Evolutionary conservation across 140 eudicot species (phyloP).

Genomic region (Oenanthe javanica): DNA sequence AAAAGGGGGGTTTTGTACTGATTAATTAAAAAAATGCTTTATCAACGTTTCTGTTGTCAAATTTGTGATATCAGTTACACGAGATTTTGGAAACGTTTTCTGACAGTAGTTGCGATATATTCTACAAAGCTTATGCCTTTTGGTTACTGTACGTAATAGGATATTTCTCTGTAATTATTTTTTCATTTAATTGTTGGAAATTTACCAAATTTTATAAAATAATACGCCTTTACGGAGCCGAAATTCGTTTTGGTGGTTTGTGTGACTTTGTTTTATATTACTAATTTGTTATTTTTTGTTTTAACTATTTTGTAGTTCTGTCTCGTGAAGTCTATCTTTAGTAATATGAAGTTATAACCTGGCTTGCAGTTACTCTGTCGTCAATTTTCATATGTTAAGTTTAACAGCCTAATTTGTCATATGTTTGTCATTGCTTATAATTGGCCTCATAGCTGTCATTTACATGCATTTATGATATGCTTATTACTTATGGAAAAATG

Average conservation of each 20-base stretch:
- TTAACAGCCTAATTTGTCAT: background rate
- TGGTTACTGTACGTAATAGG: background rate
- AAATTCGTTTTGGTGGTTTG: background rate
- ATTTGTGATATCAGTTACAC: too few species aligned
- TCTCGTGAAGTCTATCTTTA: background rate
- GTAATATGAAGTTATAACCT: background rate
- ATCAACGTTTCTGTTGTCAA: background rate
- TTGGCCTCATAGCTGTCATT: background rate
- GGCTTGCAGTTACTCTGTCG: background rate
- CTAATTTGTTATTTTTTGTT: background rate
- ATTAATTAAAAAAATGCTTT: background rate
- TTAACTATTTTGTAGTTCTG: background rate
- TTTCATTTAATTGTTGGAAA: background rate
- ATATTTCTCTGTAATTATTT: background rate
- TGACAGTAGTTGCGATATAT: background rate
- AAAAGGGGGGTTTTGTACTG: too few species aligned
- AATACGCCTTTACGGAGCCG: background rate
- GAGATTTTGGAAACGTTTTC: background rate
- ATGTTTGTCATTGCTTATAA: background rate
- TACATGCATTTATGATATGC: background rate
- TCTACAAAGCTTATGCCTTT: background rate
- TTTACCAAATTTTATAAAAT: background rate
- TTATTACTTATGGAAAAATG: background rate
- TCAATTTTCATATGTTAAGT: background rate
- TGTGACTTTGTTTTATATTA: background rate